Evolutionary conservation across 495 filamentous ascomycete genomes (phyloP), one percentile per base, ranked within the genome.

Genomic region (Opeltia flavorubescens): DNA sequence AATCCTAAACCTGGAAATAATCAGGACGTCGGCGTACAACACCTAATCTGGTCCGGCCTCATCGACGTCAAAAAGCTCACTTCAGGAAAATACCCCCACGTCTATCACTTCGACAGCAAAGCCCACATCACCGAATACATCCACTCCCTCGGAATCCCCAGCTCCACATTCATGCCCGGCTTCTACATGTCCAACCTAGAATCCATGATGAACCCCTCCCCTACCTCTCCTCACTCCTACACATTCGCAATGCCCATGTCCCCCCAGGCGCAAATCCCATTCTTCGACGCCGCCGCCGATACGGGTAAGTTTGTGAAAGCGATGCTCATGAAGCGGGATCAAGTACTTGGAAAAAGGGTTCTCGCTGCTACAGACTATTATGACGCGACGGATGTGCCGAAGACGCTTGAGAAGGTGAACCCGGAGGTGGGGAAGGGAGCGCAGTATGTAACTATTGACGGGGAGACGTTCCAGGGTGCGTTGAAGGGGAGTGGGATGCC

Each of bases 31-130:
- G 30, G 50, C 51, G 63, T 59, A n/a, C n/a, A n/a, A n/a, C n/a
- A n/a, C n/a, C n/a, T n/a, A n/a, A n/a, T n/a, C n/a, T n/a, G n/a
- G n/a, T n/a, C n/a, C n/a, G n/a, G n/a, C n/a, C n/a, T n/a, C n/a
- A n/a, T n/a, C n/a, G n/a, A n/a, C n/a, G n/a, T n/a, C n/a, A n/a
- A n/a, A n/a, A n/a, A n/a, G n/a, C n/a, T 75, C 20, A 58, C 59
- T 31, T 57, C 63, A 20, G 73, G 74, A 15, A 62, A 60, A 39
- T 62, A 72, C 9, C 44, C 59, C n/a, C 54, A 75, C 45, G 70
- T 83, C 25, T 58, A 66, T 24, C 77, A 81, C 57, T 84, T 81
- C 52, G 78, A 83, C 58, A 52, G 55, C 48, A 84, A 83, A 57
- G 75, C 76, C 18, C 48, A 65, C 2, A 65, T 83, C 6, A 77